phyloP scores from a whole-genome alignment of 371 early-diverging fungal genomes.

The Rhizopus sp. region DNA sequence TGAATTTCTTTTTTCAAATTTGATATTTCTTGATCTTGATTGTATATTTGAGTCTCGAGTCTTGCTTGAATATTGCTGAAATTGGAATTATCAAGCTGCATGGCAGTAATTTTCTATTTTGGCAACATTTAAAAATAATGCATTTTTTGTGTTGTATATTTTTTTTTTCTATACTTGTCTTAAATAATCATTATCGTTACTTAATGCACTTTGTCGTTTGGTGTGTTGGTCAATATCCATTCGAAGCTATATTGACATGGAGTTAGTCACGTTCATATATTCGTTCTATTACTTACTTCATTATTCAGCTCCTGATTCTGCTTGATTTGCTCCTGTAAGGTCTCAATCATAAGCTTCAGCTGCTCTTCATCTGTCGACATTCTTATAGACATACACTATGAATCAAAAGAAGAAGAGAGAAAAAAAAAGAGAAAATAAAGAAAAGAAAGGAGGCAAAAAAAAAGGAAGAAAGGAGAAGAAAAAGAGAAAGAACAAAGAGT shows the following conservation, averaged over 20 bases:
- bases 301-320: slow-evolving; percentile 19
- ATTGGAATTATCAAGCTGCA: slow-evolving; percentile 45
- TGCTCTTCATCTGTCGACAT: slow-evolving; percentile 24
- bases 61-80: slow-evolving; percentile 47
- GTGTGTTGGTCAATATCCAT: slow-evolving; percentile 33
- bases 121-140: neutral
- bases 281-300: slow-evolving; percentile 15
- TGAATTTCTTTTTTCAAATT: slow-evolving; percentile 41
- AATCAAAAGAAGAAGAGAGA: neutral
- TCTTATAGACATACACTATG: neutral
- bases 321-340: slow-evolving; percentile 27
- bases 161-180: slow-evolving; percentile 31
- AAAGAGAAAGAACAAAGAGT: slow-evolving; percentile 14
- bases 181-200: slow-evolving; percentile 43
- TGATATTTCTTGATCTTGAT: slow-evolving; percentile 45
- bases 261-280: neutral
- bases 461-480: slow-evolving; percentile 5
- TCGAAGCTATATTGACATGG: slow-evolving; percentile 28
- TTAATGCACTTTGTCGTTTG: slow-evolving; percentile 31
- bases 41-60: slow-evolving; percentile 50
- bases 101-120: slow-evolving; percentile 37
- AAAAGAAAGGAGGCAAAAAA: slow-evolving; percentile 2
- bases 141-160: neutral
- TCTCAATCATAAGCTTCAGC: slow-evolving; percentile 18
- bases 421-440: slow-evolving; percentile 9